Conservation (phyloP, 2,329 filamentous ascomycete genomes). For the Escovopsis weberi region DNA sequence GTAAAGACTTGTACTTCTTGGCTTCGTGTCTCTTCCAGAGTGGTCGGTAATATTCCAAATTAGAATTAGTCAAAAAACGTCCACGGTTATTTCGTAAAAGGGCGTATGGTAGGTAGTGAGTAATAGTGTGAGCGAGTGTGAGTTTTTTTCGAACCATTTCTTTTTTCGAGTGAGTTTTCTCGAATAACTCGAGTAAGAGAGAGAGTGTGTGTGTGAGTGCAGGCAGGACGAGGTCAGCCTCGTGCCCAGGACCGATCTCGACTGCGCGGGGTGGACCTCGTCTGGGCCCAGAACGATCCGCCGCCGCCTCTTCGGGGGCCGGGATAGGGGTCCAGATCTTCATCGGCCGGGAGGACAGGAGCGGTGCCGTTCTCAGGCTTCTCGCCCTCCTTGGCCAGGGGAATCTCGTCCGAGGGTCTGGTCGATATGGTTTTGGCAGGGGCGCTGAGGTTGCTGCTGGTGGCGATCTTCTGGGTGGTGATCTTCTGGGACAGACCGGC, state of each 20-base stretch:
- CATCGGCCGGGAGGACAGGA: background rate
- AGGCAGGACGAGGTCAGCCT: background rate
- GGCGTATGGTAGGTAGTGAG: too few species aligned
- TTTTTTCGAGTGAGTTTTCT: background rate
- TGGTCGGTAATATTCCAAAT: background rate
- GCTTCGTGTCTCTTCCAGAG: background rate
- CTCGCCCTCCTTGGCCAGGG: background rate
- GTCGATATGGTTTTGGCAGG: background rate
- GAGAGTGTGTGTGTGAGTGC: too few species aligned
- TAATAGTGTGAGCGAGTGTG: background rate
- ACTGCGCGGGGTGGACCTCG: conserved; percentile 1
- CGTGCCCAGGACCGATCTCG: conserved; percentile 3
- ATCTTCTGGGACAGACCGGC: conserved; percentile 1
- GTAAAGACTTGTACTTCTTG: background rate
- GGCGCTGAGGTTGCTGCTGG: background rate
- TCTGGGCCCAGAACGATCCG: conserved; percentile 6
- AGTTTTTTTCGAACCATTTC: background rate
- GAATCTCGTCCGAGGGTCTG: conserved; percentile 5
- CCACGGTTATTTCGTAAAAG: background rate
- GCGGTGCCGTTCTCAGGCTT: background rate
- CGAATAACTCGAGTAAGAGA: too few species aligned
- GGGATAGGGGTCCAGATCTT: conserved; percentile 1
- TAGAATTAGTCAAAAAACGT: background rate
- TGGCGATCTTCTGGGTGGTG: conserved; percentile 1
- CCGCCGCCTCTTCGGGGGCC: conserved; percentile 4